Conservation (phyloP, 106 monocot species). For the Cymbidium sinense region DNA sequence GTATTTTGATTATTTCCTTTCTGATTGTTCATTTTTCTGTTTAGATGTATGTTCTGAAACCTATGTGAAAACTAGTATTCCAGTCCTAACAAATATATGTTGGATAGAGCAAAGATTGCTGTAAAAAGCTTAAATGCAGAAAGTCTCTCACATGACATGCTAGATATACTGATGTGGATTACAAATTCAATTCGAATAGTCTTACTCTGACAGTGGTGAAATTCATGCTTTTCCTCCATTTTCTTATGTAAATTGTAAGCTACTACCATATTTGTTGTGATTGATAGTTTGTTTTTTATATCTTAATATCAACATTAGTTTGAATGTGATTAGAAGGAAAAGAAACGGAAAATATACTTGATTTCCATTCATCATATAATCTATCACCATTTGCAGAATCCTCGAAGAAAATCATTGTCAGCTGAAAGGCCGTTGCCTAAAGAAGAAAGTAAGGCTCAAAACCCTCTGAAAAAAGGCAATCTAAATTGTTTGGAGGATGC, state of each 20-base stretch:
- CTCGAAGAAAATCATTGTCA: constrained; percentile 27
- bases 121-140: neutral
- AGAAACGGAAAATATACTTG: neutral
- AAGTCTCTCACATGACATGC: neutral
- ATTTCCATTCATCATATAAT: constrained; percentile 1
- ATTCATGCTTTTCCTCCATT: neutral
- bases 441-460: constrained; percentile 34
- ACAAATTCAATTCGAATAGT: neutral
- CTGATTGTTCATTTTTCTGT: neutral
- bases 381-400: constrained; percentile 36
- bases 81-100: neutral
- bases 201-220: neutral
- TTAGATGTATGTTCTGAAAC: neutral
- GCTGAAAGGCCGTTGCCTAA: constrained; percentile 31
- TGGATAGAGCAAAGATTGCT: neutral
- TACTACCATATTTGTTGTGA: neutral
- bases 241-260: neutral
- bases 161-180: neutral
- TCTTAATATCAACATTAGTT: neutral
- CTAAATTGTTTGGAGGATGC: constrained; percentile 20
- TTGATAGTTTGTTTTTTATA: neutral
- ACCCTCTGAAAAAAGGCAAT: constrained; percentile 27
- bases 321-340: neutral
- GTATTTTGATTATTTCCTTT: neutral
- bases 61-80: neutral